Conservation (phyloP, 2,329 filamentous ascomycete genomes). For the Stachybotrys elegans region DNA sequence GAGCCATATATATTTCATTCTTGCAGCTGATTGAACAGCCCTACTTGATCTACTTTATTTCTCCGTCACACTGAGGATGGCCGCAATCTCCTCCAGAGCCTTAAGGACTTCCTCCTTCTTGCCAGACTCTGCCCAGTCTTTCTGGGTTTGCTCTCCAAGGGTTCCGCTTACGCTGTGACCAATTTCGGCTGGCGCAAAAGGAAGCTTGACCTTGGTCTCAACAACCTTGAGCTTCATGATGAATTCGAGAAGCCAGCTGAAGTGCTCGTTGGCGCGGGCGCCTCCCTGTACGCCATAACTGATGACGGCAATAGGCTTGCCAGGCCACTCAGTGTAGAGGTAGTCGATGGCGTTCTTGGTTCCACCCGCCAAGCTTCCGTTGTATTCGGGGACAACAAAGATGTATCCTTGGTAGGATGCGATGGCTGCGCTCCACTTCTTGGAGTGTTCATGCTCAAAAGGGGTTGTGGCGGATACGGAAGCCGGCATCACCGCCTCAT, state of each 20-base stretch:
- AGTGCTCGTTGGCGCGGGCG: background rate
- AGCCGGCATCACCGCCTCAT: constrained; percentile 35
- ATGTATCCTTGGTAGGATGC: constrained; percentile 40
- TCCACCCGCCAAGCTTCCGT: constrained; percentile 46
- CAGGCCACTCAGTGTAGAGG: constrained; percentile 29
- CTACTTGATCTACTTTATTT: too few species aligned
- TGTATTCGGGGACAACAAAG: constrained; percentile 51
- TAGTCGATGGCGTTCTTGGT: constrained; percentile 61
- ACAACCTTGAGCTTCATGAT: too few species aligned
- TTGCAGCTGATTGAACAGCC: too few species aligned
- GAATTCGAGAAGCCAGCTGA: background rate
- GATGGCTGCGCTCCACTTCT: constrained; percentile 40
- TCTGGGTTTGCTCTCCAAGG: too few species aligned
- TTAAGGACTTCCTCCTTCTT: too few species aligned
- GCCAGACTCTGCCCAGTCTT: too few species aligned
- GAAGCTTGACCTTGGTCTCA: too few species aligned
- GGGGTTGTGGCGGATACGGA: constrained; percentile 25
- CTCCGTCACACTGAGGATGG: too few species aligned
- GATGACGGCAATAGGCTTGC: constrained; percentile 6
- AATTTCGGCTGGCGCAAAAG: too few species aligned
- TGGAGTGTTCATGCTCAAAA: constrained; percentile 36
- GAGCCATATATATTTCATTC: too few species aligned
- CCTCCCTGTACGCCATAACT: background rate
- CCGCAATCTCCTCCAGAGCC: too few species aligned
- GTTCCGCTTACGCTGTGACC: too few species aligned